Conservation (phyloP, 2,329 filamentous ascomycete species). For the Pyrenophora tritici-repentis region DNA sequence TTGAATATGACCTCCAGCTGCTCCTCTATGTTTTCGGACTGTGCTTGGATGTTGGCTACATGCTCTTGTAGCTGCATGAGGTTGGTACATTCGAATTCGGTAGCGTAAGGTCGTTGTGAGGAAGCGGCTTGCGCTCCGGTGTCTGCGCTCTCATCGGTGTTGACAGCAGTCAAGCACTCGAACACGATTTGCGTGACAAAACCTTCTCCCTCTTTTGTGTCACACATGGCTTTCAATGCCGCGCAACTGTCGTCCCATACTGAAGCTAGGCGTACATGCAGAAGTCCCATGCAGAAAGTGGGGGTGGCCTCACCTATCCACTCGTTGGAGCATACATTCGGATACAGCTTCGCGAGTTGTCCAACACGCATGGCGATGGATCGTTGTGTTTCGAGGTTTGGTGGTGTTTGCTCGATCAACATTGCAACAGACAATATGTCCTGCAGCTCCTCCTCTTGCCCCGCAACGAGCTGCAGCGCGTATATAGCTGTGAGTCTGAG, state of each 20-base stretch:
- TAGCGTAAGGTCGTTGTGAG: conserved; percentile 50
- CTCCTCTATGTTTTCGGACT: conserved; percentile 44
- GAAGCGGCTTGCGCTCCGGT: conserved; percentile 12
- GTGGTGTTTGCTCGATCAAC: conserved; percentile 76
- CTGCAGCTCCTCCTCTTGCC: conserved; percentile 55
- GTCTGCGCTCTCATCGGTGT: conserved; percentile 13
- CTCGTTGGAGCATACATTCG: conserved; percentile 60
- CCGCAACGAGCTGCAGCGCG: conserved; percentile 66
- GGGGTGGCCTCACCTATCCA: conserved; percentile 76
- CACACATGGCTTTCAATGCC: conserved; percentile 74
- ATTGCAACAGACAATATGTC: conserved; percentile 68
- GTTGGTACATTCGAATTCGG: conserved; percentile 86
- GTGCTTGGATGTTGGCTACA: conserved; percentile 20
- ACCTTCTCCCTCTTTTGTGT: conserved; percentile 73
- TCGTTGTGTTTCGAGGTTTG: conserved; percentile 76
- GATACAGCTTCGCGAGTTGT: conserved; percentile 71
- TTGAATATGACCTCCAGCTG: conserved; percentile 69
- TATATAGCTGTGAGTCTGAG: conserved; percentile 75
- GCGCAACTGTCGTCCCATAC: conserved; percentile 84
- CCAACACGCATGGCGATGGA: conserved; percentile 84
- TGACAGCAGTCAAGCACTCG: conserved; percentile 65
- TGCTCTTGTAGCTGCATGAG: conserved; percentile 57
- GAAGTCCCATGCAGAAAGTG: conserved; percentile 83
- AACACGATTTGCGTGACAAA: conserved; percentile 74
- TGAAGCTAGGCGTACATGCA: conserved; percentile 82